Evolutionary conservation across 352 stramenopile genomes (phyloP), one percentile per base, ranked within the genome.

Genomic region (Elongisporangium undulatum): DNA sequence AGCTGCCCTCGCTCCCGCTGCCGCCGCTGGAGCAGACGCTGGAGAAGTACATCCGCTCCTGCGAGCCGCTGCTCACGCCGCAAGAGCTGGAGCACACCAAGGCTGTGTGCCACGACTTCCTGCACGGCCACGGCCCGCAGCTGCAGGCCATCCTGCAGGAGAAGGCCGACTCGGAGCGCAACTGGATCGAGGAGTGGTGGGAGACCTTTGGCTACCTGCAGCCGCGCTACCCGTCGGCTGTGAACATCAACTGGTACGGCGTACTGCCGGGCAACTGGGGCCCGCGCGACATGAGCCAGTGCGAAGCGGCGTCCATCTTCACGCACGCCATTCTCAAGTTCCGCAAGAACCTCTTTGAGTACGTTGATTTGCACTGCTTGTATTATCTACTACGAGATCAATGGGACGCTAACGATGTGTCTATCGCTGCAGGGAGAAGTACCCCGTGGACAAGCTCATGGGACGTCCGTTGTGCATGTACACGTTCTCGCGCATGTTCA

Each of bases 221-320:
- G 68, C 87, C 85, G 62, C 82, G 86, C 19, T 98, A 99, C 70
- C 94, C 95, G 53, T 95, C 96, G 41, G 92, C 97, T 19, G 94
- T 99, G 67, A 99, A 99, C 70, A 95, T 99, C 61, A 98, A 95
- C 59, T 99, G 98, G 86, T 99, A 98, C 75, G 97, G 97, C 70
- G 92, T 99, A 41, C 86, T 99, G 51, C 82, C 85, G 0, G 96
- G 98, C 58, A 95, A 94, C 59, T 95, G 87, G 87, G 87, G 87
- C 1, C 84, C 96, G 7, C 75, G 92, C 34, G 84, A 98, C 26
- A 88, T 99, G 68, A 96, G 89, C 62, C 89, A 96, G 29, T 87
- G 90, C 57, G 92, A 97, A 61, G 84, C 87, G 22, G 87, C 85
- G 22, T 87, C 85, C 20, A 95, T 94, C 64, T 94, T 94, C 59